These are phyloP conservation scores for Pseudozyma sp. DNA, from an alignment of 1,284 basidiomycete species.

Conservation along the genomic window DNA sequence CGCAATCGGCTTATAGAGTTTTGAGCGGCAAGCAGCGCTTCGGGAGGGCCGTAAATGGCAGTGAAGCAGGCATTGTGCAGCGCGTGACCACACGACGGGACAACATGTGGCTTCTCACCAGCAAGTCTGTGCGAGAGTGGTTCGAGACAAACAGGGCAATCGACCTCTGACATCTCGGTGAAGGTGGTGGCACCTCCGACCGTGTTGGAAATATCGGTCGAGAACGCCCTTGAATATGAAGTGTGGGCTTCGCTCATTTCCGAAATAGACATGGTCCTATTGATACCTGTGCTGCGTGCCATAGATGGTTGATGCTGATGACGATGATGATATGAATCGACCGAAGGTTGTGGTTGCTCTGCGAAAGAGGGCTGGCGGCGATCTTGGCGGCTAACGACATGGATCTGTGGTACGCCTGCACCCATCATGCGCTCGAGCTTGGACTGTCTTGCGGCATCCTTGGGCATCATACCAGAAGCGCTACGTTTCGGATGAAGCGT, in stretches of 20 bases:
- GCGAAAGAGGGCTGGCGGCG: constrained; percentile 19
- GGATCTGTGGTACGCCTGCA: constrained; percentile 41
- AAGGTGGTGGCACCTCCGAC: constrained; percentile 71
- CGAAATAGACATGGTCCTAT: constrained; percentile 22
- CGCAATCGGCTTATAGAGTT: constrained; percentile 31
- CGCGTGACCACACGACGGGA: constrained; percentile 96
- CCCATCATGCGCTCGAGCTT: constrained; percentile 63
- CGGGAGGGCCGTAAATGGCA: constrained; percentile 90
- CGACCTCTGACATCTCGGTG: constrained; percentile 79
- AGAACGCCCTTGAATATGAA: constrained; percentile 31
- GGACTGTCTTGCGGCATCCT: constrained; percentile 30
- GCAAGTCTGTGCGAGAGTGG: constrained; percentile 83
- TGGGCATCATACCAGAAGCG: constrained; percentile 23
- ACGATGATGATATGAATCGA: constrained; percentile 27
- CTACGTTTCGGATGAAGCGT: constrained; percentile 25
- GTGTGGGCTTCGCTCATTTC: constrained; percentile 28
- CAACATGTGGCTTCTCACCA: constrained; percentile 95
- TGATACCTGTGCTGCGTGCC: constrained; percentile 13
- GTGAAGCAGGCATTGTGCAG: constrained; percentile 95
- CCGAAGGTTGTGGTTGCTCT: constrained; percentile 1
- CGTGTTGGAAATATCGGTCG: constrained; percentile 34
- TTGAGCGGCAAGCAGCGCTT: constrained; percentile 70
- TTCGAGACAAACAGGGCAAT: constrained; percentile 91
- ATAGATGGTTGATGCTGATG: constrained; percentile 2
- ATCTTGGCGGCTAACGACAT: constrained; percentile 36